Evolutionary conservation across 2,329 filamentous ascomycete species (phyloP), one percentile per base, ranked within the genome.

Genomic region (Didymella pomorum): DNA sequence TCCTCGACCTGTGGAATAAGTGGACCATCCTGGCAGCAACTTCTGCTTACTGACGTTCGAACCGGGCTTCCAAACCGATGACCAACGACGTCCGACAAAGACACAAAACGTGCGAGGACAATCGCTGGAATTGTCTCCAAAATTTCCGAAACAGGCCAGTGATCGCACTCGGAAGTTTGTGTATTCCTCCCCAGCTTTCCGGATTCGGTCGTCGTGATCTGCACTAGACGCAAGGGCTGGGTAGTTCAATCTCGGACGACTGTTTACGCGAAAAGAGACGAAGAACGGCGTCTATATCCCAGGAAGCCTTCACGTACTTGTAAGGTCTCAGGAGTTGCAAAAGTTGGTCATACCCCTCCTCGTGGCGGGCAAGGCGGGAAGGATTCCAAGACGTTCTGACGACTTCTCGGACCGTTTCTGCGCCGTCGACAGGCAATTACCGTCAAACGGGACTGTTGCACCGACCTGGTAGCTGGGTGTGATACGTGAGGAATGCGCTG

Each of bases 291-390:
- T 20, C 7, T 39, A 14, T 23, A 10, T 25, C n/a, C n/a, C 2
- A n/a, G 41, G n/a, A 20, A 8, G 14, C 29, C 25, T 44, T 50
- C 31, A 25, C 21, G 18, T 49, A 37, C 7, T 48, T 45, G 39
- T 49, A 18, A 29, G 37, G 10, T 25, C 12, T 28, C 10, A 4
- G 18, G 29, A 33, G 44, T 53, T 54, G 56, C 51, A 45, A 53
- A 58, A 54, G 25, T 54, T 58, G 50, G 56, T 58, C 51, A 39
- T 43, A 31, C 57, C 51, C 50, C 49, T 55, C 58, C 58, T 60
- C 56, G 56, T 64, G 47, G 52, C 57, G 46, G 57, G 41, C 51
- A 39, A 44, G 26, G 37, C 57, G 57, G 57, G 57, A 55, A 48
- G 43, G 52, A 43, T 58, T 58, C 57, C 57, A 60, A 56, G 52